Percentiles rank a stretch among this genome's conserved stretches.
Conservation (phyloP, 169 alveolate genomes). For the Neospora caninum region DNA sequence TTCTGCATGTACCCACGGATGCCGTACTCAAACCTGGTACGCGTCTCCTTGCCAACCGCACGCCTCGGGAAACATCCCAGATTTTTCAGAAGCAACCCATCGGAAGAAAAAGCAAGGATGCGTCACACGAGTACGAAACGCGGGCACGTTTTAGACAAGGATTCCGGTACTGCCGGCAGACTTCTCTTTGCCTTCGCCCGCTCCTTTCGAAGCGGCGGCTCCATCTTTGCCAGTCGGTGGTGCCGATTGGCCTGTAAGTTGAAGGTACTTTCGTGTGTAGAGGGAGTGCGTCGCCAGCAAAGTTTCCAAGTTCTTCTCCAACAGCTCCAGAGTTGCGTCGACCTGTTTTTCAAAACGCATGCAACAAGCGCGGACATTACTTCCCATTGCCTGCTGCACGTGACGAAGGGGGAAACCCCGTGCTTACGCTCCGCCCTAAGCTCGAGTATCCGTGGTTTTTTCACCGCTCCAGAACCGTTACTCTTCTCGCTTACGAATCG, state of each 20-base stretch:
- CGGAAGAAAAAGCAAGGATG: neutral
- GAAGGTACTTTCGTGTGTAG: neutral
- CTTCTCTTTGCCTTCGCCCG: neutral
- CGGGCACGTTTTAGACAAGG: neutral
- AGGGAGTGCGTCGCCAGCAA: neutral
- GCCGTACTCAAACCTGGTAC: neutral
- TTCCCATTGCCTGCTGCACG: too few species aligned
- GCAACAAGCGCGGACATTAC: too few species aligned
- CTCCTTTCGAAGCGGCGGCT: neutral
- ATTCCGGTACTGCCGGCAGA: slow-evolving; percentile 7
- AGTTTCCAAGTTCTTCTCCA: neutral
- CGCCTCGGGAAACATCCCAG: neutral
- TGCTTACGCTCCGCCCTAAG: neutral
- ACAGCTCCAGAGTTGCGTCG: slow-evolving; percentile 24
- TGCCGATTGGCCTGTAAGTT: neutral
- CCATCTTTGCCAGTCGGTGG: neutral
- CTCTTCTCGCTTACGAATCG: too few species aligned
- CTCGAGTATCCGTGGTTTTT: neutral
- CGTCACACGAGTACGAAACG: neutral
- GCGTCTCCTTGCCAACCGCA: too few species aligned
- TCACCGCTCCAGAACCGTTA: neutral
- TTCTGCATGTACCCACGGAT: neutral
- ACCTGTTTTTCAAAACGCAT: neutral
- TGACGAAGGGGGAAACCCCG: neutral
- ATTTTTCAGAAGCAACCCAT: neutral